Conservation (phyloP, 1,284 basidiomycete species). For the Phylloporus sp. region DNA sequence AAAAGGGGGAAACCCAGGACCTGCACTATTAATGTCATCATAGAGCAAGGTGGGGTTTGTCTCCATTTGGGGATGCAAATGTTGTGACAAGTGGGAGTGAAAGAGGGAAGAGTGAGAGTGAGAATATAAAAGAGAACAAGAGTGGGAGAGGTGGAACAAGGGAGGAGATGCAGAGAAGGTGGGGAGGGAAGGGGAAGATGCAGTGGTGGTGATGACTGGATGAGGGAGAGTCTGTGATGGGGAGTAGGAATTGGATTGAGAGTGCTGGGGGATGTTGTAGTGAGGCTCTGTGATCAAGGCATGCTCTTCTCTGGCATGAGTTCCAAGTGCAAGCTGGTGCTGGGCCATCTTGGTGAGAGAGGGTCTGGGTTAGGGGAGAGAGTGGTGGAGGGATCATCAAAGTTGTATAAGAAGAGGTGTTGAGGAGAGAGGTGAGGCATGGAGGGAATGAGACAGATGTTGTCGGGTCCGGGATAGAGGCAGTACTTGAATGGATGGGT, state of each 20-base stretch:
- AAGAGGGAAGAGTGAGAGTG: constrained; percentile 36
- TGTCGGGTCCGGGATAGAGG: constrained; percentile 31
- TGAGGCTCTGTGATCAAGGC: constrained; percentile 65
- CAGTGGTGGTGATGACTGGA: constrained; percentile 34
- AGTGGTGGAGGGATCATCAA: constrained; percentile 20
- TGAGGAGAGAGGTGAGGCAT: constrained; percentile 29
- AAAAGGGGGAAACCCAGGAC: constrained; percentile 13
- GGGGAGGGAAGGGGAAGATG: constrained; percentile 33
- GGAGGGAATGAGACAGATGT: constrained; percentile 31
- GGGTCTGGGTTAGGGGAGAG: constrained; percentile 22
- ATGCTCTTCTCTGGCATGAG: constrained; percentile 47
- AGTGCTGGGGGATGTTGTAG: constrained; percentile 44
- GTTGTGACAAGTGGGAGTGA: constrained; percentile 33
- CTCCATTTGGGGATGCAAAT: constrained; percentile 22
- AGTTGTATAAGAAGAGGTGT: constrained; percentile 28
- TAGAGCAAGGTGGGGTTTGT: constrained; percentile 28
- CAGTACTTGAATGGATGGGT: constrained; percentile 20
- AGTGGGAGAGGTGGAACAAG: constrained; percentile 35
- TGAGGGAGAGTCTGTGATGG: constrained; percentile 25
- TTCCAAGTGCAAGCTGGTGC: constrained; percentile 27
- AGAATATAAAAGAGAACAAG: constrained; percentile 33
- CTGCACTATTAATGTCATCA: constrained; percentile 31
- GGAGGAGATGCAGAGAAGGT: constrained; percentile 27
- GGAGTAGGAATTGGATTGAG: constrained; percentile 30
- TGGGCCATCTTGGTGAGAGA: constrained; percentile 26